These are phyloP conservation scores for Solidago caesia DNA, from an alignment of 129 eudicot species.

Conservation along the genomic window DNA sequence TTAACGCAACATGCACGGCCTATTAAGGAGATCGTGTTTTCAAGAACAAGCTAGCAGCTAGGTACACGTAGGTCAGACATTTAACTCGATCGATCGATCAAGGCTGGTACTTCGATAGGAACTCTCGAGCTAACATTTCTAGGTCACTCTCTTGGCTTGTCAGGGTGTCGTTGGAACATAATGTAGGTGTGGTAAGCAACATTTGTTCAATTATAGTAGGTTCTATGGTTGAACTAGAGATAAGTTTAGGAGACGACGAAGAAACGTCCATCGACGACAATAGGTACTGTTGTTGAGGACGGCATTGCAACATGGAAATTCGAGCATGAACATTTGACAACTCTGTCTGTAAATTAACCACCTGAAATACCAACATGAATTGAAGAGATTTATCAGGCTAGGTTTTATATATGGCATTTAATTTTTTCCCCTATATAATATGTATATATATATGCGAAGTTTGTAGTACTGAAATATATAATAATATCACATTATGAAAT, in stretches of 20 bases:
- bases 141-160: conserved; percentile 48
- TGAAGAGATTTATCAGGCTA: background rate
- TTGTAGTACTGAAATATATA: no score
- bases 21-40: no score
- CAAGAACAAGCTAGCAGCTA: no score
- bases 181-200: conserved; percentile 15
- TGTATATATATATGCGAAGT: no score
- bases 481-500: no score
- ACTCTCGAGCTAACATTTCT: conserved; percentile 48
- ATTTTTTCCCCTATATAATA: no score
- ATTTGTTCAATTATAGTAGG: conserved; percentile 28
- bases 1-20: no score
- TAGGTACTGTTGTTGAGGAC: conserved; percentile 1
- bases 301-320: conserved; percentile 43
- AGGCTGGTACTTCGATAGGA: conserved; percentile 47
- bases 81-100: background rate
- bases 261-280: background rate
- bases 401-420: no score
- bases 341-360: conserved; percentile 63
- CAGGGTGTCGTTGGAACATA: conserved; percentile 15
- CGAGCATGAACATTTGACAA: conserved; percentile 57
- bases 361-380: conserved; percentile 34
- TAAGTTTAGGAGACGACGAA: conserved; percentile 16
- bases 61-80: conserved; percentile 2
- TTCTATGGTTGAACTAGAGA: conserved; percentile 13